Evolutionary conservation across 257 asterid species (phyloP), one percentile per base, ranked within the genome.

Genomic region (Nemophila menziesii): DNA sequence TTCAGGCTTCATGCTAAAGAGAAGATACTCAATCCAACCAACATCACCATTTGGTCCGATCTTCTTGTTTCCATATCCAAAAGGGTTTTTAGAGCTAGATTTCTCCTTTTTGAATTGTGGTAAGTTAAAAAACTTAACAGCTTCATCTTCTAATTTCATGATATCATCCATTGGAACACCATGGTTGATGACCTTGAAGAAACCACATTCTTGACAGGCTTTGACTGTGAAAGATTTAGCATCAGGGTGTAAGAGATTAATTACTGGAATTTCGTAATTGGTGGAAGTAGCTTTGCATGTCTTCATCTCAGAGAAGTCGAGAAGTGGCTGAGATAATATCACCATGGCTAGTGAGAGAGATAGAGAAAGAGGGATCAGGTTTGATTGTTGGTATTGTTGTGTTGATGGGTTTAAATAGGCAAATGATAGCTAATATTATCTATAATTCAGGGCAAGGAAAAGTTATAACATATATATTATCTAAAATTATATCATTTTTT

Each of bases 31-130:
- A 8, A 82, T 86, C 43, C 79, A 86, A 8, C 84, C 95, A 54
- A 60, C 69, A 43, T 85, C 95, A 0, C 95, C 95, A 52, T 85
- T 67, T 54, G 46, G 50, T 0, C 95, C 95, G 48, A 85, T 85
- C 36, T 71, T 75, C 68, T 75, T 85, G 51, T 72, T 70, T 1
- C 93, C 95, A 37, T 85, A 85, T 0, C 95, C 95, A 22, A 78
- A 80, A 0, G 95, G 92, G 34, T 39, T 33, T 0, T 92, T 58
- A 0, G 78, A 70, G 14, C 77, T 75, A 33, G 85, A 73, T 48
- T 45, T 65, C 8, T 63, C 55, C 69, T 85, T 80, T 43, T 75
- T 66, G 5, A 58, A 62, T n/a, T 66, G 61, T 4, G 85, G 55
- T 20, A 58, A 63, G 0, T 69, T 55, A 57, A 85, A 85, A 47